Conservation (phyloP, 2,329 filamentous ascomycete genomes). For the Davidsoniella australis region DNA sequence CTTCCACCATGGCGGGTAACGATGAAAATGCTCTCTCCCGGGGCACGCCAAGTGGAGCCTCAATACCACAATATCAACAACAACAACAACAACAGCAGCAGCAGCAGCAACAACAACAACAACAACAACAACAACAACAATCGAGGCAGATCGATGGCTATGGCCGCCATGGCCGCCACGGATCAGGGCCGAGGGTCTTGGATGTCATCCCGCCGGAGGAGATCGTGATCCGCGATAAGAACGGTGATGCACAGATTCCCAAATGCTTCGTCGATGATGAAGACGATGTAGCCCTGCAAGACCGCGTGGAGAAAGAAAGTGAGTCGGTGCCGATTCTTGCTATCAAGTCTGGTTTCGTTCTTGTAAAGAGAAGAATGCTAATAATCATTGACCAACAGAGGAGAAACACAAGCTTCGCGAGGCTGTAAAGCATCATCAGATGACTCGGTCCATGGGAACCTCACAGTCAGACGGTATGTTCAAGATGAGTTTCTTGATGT, state of each 20-base stretch:
- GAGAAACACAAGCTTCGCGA: constrained; percentile 44
- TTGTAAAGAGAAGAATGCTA: constrained; percentile 17
- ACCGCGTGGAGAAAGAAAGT: constrained; percentile 40
- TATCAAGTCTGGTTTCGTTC: neutral
- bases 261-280: constrained; percentile 27
- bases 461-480: constrained; percentile 42
- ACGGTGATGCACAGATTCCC: constrained; percentile 41
- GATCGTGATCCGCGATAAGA: constrained; percentile 45
- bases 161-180: neutral
- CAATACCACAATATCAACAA: neutral
- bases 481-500: neutral
- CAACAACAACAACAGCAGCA: neutral
- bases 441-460: constrained; percentile 37
- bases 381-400: constrained; percentile 22
- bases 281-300: constrained; percentile 36
- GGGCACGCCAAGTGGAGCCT: neutral
- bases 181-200: constrained; percentile 4
- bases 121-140: neutral
- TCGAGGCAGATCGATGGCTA: neutral
- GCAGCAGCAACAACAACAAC: neutral
- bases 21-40: neutral
- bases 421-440: constrained; percentile 42
- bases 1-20: neutral
- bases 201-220: constrained; percentile 21
- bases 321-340: constrained; percentile 15